These are phyloP conservation scores for Claviceps pazoutovae DNA, from an alignment of 2,329 filamentous ascomycete species.

Conservation along the genomic window DNA sequence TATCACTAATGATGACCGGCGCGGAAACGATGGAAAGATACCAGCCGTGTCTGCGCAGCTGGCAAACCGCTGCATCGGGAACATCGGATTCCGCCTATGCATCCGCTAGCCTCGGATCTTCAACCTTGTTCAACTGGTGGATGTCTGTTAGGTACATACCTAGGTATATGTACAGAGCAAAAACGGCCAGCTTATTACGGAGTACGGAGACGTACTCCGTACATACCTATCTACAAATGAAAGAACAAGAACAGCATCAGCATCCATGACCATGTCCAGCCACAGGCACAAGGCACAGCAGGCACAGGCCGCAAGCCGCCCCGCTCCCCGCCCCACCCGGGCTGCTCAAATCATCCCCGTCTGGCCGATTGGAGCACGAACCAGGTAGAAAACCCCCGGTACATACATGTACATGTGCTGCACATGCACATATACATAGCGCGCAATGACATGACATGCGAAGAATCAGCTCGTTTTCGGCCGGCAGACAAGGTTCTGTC, in stretches of 20 bases:
- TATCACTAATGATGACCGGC: background rate
- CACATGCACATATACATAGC: background rate
- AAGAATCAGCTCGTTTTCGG: background rate
- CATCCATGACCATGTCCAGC: too few relatives aligned
- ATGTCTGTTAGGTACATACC: background rate
- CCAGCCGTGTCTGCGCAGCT: background rate
- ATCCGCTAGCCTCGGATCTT: background rate
- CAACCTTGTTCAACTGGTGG: background rate
- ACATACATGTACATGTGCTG: too few relatives aligned
- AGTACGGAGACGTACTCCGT: too few relatives aligned
- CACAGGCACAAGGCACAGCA: too few relatives aligned
- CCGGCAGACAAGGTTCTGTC: background rate
- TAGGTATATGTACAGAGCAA: background rate
- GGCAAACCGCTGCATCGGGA: background rate
- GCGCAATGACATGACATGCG: background rate
- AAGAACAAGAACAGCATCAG: too few relatives aligned
- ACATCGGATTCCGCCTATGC: background rate
- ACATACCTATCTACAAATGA: too few relatives aligned
- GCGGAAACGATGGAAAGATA: background rate
- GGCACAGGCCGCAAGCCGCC: too few relatives aligned
- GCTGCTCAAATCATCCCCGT: too few relatives aligned
- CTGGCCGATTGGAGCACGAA: too few relatives aligned
- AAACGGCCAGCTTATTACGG: too few relatives aligned
- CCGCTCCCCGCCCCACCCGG: too few relatives aligned
- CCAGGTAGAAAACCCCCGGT: too few relatives aligned